Conservation (phyloP, 192 early-diverging fungal genomes). For the Paraglomus brasilianum region DNA sequence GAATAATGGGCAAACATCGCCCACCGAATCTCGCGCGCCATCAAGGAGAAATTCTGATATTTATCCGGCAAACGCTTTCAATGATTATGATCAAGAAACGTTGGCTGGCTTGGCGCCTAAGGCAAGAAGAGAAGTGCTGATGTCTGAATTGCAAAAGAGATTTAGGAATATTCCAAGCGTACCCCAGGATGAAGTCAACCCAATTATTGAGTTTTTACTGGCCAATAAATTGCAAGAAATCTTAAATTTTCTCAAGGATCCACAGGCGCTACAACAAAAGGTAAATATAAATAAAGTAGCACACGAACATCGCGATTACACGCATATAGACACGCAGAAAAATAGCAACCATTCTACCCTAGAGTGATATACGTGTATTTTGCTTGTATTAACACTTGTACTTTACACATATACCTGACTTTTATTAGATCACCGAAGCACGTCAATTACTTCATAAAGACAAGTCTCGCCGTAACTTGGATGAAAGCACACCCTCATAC, state of each 20-base stretch:
- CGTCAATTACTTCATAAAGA: background rate
- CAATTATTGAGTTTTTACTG: constrained; percentile 29
- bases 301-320: too few species aligned
- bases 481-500: background rate
- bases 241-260: constrained; percentile 24
- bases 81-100: constrained; percentile 22
- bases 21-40: constrained; percentile 24
- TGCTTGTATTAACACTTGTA: background rate
- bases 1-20: background rate
- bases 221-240: constrained; percentile 15
- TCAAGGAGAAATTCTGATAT: constrained; percentile 29
- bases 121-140: constrained; percentile 25
- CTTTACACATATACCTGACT: background rate
- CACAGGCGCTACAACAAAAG: constrained; percentile 16
- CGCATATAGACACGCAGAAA: too few species aligned
- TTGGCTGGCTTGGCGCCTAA: constrained; percentile 25
- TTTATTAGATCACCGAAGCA: constrained; percentile 24
- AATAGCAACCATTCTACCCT: background rate
- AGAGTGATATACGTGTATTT: background rate
- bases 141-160: constrained; percentile 33
- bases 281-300: background rate
- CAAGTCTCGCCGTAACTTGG: constrained; percentile 14
- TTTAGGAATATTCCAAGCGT: constrained; percentile 27
- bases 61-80: constrained; percentile 10
- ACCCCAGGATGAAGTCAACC: constrained; percentile 28